Percentiles rank a stretch among this genome's conserved stretches.
phyloP scores from a whole-genome alignment of 495 filamentous ascomycete species.

The Clohesyomyces aquaticus region DNA sequence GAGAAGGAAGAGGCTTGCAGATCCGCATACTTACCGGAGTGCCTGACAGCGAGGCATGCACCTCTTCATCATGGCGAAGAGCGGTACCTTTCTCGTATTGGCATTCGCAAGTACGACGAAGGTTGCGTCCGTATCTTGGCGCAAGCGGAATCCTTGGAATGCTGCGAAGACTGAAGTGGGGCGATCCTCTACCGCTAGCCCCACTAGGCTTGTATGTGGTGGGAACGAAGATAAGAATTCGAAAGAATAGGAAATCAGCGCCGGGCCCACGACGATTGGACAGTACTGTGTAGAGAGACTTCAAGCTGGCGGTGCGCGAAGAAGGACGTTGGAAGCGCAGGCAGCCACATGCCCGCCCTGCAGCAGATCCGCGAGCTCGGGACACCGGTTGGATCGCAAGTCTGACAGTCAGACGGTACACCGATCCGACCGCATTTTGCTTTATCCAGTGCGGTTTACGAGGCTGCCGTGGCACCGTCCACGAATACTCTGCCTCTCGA shows the following conservation, averaged over 20 bases:
- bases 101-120: not conserved
- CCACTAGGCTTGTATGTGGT: too few species aligned
- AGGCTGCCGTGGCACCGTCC: not conserved
- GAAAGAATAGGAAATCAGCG: too few species aligned
- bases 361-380: constrained; percentile 16
- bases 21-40: constrained; percentile 25
- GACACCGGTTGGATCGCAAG: constrained; percentile 4
- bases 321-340: not conserved
- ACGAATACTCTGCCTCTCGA: not conserved
- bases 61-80: not conserved
- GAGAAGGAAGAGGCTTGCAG: constrained; percentile 25
- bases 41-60: constrained; percentile 14
- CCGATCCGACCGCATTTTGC: constrained; percentile 13
- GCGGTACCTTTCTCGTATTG: not conserved
- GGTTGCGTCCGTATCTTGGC: too few species aligned
- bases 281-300: not conserved
- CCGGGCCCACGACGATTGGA: not conserved
- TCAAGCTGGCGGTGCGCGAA: not conserved
- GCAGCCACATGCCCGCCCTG: constrained; percentile 6
- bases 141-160: too few species aligned
- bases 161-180: too few species aligned
- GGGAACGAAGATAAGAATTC: too few species aligned
- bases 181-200: too few species aligned
- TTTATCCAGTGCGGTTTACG: not conserved
- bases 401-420: constrained; percentile 14